Evolutionary conservation across 177 flowering plant species (phyloP), one percentile per base, ranked within the genome.

Genomic region (Telopea speciosissima): DNA sequence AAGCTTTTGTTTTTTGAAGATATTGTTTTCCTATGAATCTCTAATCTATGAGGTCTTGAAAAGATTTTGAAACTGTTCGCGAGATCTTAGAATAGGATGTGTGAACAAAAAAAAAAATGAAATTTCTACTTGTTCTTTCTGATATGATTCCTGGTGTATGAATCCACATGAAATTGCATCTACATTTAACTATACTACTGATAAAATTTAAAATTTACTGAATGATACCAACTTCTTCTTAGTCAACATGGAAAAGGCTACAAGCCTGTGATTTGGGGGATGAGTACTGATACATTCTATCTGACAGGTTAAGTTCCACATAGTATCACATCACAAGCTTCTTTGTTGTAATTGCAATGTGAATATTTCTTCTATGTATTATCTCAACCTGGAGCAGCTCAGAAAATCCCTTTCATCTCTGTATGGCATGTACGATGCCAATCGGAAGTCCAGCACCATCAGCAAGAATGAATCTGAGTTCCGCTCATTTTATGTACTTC

Each of bases 311-410:
- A 87, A 83, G 74, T 92, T 94, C 81, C 90, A 94, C 78, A 77
- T 92, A n/a, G 73, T 82, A 69, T 90, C 97, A 54, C 85, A 83
- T 72, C 86, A 83, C 81, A 90, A 82, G 85, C 89, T 90, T 72
- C 79, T 75, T 33, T 69, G 70, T 60, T 75, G 78, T 69, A 65
- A 65, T 44, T 63, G 73, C 31, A 71, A 40, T 68, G 74, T 88
- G 59, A 75, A 68, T 76, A 74, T 73, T 28, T 80, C 90, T 68
- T 83, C 97, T n/a, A 13, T 81, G 75, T 82, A 72, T 45, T 76
- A 85, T 78, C 96, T 94, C 66, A 94, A 92, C 79, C 74, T 83
- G 88, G 97, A 94, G 81, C 97, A 94, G 80, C 97, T 94, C 63
- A 72, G 70, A 26, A 94, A 94, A 74, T 65, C 87, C 61, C 77